Conservation (phyloP, 2,329 filamentous ascomycete genomes). For the Phyllosticta paracitricarpa region DNA sequence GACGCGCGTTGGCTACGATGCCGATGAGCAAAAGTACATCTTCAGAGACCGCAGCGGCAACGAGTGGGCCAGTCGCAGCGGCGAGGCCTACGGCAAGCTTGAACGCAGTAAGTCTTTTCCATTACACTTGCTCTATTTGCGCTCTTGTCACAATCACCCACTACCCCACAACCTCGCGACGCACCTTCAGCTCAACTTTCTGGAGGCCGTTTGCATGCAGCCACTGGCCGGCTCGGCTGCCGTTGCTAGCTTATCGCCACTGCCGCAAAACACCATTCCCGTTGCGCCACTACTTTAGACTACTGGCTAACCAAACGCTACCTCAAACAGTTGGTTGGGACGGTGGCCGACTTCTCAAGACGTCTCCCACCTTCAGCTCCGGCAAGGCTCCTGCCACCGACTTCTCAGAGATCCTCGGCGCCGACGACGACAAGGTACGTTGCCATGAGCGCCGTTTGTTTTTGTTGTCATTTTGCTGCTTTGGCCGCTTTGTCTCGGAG, state of each 20-base stretch:
- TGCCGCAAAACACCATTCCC: not conserved
- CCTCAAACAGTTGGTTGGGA: slow-evolving; percentile 2
- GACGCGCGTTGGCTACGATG: slow-evolving; percentile 46
- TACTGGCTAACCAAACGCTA: not conserved
- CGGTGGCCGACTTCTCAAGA: slow-evolving; percentile 5
- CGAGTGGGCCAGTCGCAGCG: slow-evolving; percentile 42
- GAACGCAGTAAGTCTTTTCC: slow-evolving; percentile 19
- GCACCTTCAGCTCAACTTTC: not conserved
- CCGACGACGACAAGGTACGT: not conserved
- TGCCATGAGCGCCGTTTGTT: not conserved
- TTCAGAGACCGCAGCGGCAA: slow-evolving; percentile 41
- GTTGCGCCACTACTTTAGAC: not conserved
- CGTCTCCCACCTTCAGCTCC: not conserved
- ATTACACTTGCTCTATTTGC: not conserved
- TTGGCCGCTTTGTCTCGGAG: not conserved
- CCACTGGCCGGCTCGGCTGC: not conserved
- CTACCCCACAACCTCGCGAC: not conserved
- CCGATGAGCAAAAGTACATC: slow-evolving; percentile 44
- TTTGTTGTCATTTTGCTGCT: not conserved
- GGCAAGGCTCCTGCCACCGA: slow-evolving; percentile 6
- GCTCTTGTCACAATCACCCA: not conserved
- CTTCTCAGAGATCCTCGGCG: slow-evolving; percentile 7
- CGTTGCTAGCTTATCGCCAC: not conserved
- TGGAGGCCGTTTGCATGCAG: not conserved
- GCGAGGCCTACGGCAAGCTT: slow-evolving; percentile 41